Percentiles rank a stretch among this genome's conserved stretches.
phyloP scores from a whole-genome alignment of 148 eudicot species.

The Vaccinium myrtillus region DNA sequence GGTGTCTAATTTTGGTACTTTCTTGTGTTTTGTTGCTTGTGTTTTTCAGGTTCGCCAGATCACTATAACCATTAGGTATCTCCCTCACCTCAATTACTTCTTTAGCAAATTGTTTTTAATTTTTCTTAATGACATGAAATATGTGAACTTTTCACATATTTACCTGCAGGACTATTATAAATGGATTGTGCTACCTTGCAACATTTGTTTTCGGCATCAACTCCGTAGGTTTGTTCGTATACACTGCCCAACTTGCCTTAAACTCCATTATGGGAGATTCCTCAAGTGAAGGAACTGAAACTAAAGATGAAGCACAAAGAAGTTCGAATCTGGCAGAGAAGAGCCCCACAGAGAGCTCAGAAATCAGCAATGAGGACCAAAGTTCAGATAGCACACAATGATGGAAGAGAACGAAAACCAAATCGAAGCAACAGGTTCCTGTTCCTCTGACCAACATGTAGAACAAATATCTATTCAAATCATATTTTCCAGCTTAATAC shows the following conservation, averaged over 20 bases:
- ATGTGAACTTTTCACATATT: slow-evolving; percentile 10
- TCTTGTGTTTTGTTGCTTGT: slow-evolving; percentile 16
- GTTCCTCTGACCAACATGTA: slow-evolving; percentile 9
- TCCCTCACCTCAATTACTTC: neutral
- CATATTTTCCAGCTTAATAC: slow-evolving; percentile 12
- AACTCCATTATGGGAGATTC: slow-evolving; percentile 58
- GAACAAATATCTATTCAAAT: slow-evolving; percentile 3
- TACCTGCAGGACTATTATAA: slow-evolving; percentile 77
- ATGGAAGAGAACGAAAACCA: neutral
- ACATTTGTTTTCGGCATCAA: slow-evolving; percentile 89
- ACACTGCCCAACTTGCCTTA: slow-evolving; percentile 74
- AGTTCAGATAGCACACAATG: slow-evolving; percentile 32
- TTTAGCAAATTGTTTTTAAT: neutral
- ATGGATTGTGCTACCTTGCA: slow-evolving; percentile 90
- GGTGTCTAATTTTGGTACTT: neutral
- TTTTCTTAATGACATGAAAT: neutral
- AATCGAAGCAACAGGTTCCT: slow-evolving; percentile 18
- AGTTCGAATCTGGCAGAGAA: slow-evolving; percentile 31
- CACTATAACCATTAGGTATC: slow-evolving; percentile 88
- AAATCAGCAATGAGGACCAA: slow-evolving; percentile 42
- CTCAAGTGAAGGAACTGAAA: slow-evolving; percentile 23
- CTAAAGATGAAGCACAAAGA: slow-evolving; percentile 24
- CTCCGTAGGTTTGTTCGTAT: slow-evolving; percentile 65
- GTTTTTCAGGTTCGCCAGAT: slow-evolving; percentile 88
- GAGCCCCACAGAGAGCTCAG: slow-evolving; percentile 27